A percentile compares a stretch with the other conserved stretches of the same genome.
Evolutionary conservation across 805 yeast genomes (phyloP).

Genomic region (Barnettozyma botsteinii): DNA sequence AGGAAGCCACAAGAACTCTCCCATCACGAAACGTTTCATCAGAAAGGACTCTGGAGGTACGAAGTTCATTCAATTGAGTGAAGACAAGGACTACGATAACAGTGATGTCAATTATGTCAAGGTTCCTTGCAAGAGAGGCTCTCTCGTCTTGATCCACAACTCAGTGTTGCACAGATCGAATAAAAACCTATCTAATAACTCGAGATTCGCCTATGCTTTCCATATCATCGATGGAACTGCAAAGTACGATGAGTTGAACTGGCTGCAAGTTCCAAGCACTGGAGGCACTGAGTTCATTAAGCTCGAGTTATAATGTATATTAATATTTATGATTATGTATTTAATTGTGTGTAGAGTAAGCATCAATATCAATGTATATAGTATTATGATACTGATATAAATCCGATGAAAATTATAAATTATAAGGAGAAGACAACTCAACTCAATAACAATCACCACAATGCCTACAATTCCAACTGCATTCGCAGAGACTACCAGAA

Average conservation of each 20-base stretch:
- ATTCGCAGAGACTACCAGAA: slow-evolving; percentile 75
- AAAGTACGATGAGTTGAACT: slow-evolving; percentile 57
- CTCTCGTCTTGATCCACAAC: slow-evolving; percentile 65
- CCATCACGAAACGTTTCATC: slow-evolving; percentile 58
- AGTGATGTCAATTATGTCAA: slow-evolving; percentile 36
- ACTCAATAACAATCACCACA: not conserved
- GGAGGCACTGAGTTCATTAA: slow-evolving; percentile 61
- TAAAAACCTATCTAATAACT: slow-evolving; percentile 44
- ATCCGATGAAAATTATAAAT: no score
- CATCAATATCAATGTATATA: no score
- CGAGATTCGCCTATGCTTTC: slow-evolving; percentile 74
- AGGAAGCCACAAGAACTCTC: slow-evolving; percentile 58
- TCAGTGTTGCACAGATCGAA: slow-evolving; percentile 69
- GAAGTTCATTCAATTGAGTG: slow-evolving; percentile 39
- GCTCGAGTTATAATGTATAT: slow-evolving; percentile 10
- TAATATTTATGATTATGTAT: no score
- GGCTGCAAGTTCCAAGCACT: slow-evolving; percentile 72
- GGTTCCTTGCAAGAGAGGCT: slow-evolving; percentile 66
- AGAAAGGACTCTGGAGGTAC: slow-evolving; percentile 51
- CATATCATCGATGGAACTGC: slow-evolving; percentile 68
- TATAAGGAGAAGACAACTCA: not conserved
- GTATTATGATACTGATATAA: no score
- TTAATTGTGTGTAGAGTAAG: no score
- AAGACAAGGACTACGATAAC: slow-evolving; percentile 21
- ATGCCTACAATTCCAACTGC: slow-evolving; percentile 73